phyloP scores from a whole-genome alignment of 2,329 filamentous ascomycete species.

The Pseudogymnoascus verrucosus region DNA sequence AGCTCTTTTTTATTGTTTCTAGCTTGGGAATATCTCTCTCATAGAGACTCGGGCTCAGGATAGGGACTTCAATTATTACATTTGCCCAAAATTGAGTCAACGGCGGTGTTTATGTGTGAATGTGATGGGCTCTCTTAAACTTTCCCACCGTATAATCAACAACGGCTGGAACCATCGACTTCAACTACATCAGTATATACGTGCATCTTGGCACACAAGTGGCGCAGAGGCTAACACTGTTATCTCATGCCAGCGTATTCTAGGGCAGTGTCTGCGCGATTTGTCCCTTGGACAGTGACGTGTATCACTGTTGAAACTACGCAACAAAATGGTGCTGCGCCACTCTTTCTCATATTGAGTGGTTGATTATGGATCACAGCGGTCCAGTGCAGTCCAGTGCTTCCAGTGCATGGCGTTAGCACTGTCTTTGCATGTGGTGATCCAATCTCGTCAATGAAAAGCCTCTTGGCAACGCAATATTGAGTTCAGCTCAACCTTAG shows the following conservation, averaged over 20 bases:
- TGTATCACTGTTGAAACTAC: background rate
- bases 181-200: background rate
- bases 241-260: background rate
- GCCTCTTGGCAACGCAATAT: background rate
- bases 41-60: background rate
- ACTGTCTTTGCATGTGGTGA: background rate
- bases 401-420: background rate
- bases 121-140: background rate
- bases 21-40: background rate
- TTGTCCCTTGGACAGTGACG: background rate
- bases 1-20: background rate
- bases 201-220: background rate
- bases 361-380: background rate
- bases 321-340: background rate
- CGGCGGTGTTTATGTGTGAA: background rate
- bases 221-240: background rate
- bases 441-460: background rate
- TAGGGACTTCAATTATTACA: background rate
- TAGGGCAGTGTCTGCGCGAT: background rate
- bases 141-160: background rate
- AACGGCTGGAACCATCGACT: background rate
- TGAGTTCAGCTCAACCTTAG: background rate
- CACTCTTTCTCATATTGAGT: slow-evolving; percentile 1
- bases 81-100: background rate
- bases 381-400: background rate